Evolutionary conservation across 306 rosid species (phyloP), one percentile per base, ranked within the genome.

Genomic region (Citrullus amarus): DNA sequence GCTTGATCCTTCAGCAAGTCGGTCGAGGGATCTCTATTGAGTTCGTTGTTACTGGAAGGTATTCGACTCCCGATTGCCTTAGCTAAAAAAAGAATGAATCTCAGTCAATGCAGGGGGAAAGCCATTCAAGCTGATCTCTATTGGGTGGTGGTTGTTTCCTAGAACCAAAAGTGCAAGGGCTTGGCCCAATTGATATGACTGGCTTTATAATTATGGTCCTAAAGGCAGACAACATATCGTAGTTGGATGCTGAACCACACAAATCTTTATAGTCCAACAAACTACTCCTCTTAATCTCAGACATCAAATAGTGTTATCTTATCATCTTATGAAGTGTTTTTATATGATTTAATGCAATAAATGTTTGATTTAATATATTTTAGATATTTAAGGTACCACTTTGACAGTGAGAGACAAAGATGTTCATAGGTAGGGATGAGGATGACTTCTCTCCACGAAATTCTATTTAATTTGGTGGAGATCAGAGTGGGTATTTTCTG

Each of bases 201-300:
- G 56, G 25, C 60, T 72, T 17, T 70, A 11, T 28, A 72, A 50
- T 50, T 50, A 50, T 72, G 30, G 77, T 72, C 59, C 8, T 28
- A 50, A 72, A 48, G 77, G 56, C 44, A 72, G 43, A 28, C 25
- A 48, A 14, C 44, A 72, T 12, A 16, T 12, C 58, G 9, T 70
- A 70, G 39, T 70, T 70, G 76, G 58, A 44, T 20, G 76, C 54
- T 68, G 53, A 68, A 41, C 75, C 75, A 68, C 75, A 68, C 76
- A 46, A 70, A 46, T 44, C 76, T 70, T 70, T 28, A 25, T 50
- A n/a, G 4, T 9, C 50, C 72, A 66, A 30, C 71, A 16, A 34
- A 14, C 12, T 13, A 2, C 41, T 36, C 2, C 28, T 66, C 30
- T n/a, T 39, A 18, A 41, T 25, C 20, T 12, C 17, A 17, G 4